phyloP scores from a whole-genome alignment of 2,329 filamentous ascomycete species.

The Colletotrichum chlorophyti region DNA sequence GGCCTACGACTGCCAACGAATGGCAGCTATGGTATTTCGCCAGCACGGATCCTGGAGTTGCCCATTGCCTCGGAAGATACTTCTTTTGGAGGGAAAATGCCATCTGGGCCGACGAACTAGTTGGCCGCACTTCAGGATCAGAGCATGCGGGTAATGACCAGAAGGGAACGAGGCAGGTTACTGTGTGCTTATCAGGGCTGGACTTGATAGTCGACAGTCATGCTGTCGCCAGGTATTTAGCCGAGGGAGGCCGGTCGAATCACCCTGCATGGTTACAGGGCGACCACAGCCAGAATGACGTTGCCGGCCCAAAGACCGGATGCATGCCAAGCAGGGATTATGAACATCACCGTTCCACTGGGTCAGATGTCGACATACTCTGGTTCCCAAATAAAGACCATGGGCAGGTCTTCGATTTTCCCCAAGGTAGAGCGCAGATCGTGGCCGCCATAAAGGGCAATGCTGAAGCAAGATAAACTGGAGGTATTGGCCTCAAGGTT shows the following conservation, averaged over 20 bases:
- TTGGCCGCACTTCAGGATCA: slow-evolving; percentile 30
- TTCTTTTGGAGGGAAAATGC: slow-evolving; percentile 79
- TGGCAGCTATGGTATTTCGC: slow-evolving; percentile 76
- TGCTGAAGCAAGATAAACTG: neutral
- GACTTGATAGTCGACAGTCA: slow-evolving; percentile 71
- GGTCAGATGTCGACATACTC: slow-evolving; percentile 59
- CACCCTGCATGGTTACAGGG: slow-evolving; percentile 28
- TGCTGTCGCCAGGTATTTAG: slow-evolving; percentile 64
- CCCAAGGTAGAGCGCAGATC: slow-evolving; percentile 35
- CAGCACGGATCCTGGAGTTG: slow-evolving; percentile 70
- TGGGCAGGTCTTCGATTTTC: slow-evolving; percentile 64
- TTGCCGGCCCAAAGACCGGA: slow-evolving; percentile 11
- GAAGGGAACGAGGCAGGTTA: slow-evolving; percentile 47
- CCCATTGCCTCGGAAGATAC: slow-evolving; percentile 67
- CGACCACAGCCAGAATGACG: slow-evolving; percentile 22
- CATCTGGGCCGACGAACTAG: slow-evolving; percentile 72
- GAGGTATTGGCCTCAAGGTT: no score
- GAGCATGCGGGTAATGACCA: slow-evolving; percentile 18
- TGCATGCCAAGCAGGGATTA: neutral
- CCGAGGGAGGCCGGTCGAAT: slow-evolving; percentile 19
- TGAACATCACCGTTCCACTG: neutral
- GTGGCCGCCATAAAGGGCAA: slow-evolving; percentile 34
- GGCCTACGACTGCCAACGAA: slow-evolving; percentile 66
- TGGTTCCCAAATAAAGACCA: slow-evolving; percentile 70
- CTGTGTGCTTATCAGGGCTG: slow-evolving; percentile 63